A percentile compares a stretch with the other conserved stretches of the same genome.
Conservation (phyloP, 2,329 filamentous ascomycete genomes). For the Xylaria multiplex region DNA sequence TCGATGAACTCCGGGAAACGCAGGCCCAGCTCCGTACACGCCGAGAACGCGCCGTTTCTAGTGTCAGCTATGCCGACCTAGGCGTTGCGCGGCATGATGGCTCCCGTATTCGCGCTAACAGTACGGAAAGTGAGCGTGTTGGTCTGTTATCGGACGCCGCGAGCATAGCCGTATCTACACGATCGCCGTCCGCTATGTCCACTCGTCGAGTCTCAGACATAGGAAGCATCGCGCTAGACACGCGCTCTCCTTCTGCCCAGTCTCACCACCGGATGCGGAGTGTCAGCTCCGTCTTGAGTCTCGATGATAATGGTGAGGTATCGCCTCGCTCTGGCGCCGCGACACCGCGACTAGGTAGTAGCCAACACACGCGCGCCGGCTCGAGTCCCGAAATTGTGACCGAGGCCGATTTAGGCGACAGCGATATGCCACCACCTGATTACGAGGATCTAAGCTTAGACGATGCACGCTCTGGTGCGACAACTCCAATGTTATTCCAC, state of each 20-base stretch:
- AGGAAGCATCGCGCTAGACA: slow-evolving; percentile 42
- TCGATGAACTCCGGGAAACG: slow-evolving; percentile 68
- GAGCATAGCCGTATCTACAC: slow-evolving; percentile 59
- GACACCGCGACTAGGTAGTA: slow-evolving; percentile 52
- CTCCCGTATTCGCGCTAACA: slow-evolving; percentile 77
- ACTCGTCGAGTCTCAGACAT: slow-evolving; percentile 32
- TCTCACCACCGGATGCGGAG: slow-evolving; percentile 59
- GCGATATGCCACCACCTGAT: slow-evolving; percentile 61
- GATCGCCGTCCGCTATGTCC: slow-evolving; percentile 44
- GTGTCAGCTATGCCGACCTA: slow-evolving; percentile 79
- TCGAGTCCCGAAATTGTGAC: slow-evolving; percentile 62
- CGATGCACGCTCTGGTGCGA: slow-evolving; percentile 53
- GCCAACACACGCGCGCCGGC: slow-evolving; percentile 54
- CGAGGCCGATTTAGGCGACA: slow-evolving; percentile 62
- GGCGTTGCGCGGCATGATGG: slow-evolving; percentile 82
- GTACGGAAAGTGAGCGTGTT: slow-evolving; percentile 75
- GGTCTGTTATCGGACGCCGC: slow-evolving; percentile 78
- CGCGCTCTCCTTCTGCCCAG: slow-evolving; percentile 47
- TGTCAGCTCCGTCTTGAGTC: slow-evolving; percentile 65
- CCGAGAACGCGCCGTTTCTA: slow-evolving; percentile 75
- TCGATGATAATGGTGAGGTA: slow-evolving; percentile 58
- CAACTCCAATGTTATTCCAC: slow-evolving; percentile 52
- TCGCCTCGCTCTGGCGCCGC: slow-evolving; percentile 55
- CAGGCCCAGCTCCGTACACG: slow-evolving; percentile 67
- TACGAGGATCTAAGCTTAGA: slow-evolving; percentile 63